A percentile compares a stretch with the other conserved stretches of the same genome.
Conservation (phyloP, 129 eudicot species). For the Dittrichia graveolens region DNA sequence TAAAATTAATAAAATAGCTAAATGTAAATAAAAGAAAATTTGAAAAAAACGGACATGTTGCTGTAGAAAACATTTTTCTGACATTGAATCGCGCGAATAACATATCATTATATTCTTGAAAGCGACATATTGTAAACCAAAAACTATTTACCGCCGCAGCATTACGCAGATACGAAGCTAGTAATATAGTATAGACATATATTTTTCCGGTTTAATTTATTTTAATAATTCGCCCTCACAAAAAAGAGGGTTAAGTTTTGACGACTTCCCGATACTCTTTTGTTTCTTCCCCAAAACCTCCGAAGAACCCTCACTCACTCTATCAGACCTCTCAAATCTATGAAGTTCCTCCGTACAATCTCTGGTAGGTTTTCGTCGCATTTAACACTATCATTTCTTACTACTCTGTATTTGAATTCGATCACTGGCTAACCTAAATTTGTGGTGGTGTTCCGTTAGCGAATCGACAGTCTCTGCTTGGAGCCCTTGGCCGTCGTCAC, state of each 20-base stretch:
- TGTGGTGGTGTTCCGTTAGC: conserved; percentile 34
- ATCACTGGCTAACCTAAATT: neutral
- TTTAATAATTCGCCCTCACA: neutral
- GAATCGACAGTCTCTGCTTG: conserved; percentile 43
- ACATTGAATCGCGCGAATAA: no score
- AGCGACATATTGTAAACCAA: no score
- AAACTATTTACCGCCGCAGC: no score
- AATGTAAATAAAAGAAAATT: no score
- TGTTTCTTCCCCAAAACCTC: conserved; percentile 25
- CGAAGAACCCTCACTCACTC: conserved; percentile 33
- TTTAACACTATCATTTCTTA: neutral
- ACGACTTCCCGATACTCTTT: neutral
- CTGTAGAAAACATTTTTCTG: no score
- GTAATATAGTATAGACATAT: no score
- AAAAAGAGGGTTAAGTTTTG: neutral
- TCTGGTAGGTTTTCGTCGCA: conserved; percentile 45
- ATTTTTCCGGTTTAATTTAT: no score
- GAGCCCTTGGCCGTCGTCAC: conserved; percentile 61
- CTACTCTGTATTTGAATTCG: no score
- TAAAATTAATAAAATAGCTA: no score
- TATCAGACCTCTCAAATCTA: conserved; percentile 29
- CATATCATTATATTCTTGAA: no score
- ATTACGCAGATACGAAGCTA: no score
- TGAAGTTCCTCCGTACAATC: conserved; percentile 63
- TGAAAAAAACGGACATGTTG: no score